A percentile compares a stretch with the other conserved stretches of the same genome.
phyloP scores from a whole-genome alignment of 768 basidiomycete genomes.

The Tylopilus sp. region DNA sequence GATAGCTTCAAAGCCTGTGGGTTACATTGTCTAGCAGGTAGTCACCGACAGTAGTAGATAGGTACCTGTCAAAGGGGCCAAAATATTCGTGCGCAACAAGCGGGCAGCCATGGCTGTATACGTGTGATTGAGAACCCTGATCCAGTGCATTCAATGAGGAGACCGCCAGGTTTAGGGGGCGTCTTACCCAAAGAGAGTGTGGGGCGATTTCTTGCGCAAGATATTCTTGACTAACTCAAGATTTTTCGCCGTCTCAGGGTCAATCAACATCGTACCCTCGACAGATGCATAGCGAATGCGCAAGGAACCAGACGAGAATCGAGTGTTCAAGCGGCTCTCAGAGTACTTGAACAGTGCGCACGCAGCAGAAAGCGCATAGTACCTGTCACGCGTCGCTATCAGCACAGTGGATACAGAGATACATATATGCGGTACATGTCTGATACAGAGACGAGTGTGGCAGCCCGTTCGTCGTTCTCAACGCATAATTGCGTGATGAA shows the following conservation, averaged over 20 bases:
- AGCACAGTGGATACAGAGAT: not conserved
- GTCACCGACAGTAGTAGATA: not conserved
- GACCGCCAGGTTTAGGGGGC: not conserved
- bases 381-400: slow-evolving; percentile 43
- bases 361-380: slow-evolving; percentile 82
- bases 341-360: slow-evolving; percentile 87
- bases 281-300: slow-evolving; percentile 74
- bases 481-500: slow-evolving; percentile 76
- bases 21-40: not conserved
- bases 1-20: slow-evolving; percentile 45
- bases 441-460: slow-evolving; percentile 70
- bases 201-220: slow-evolving; percentile 56
- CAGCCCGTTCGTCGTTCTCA: slow-evolving; percentile 79
- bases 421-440: slow-evolving; percentile 64
- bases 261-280: slow-evolving; percentile 94
- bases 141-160: not conserved
- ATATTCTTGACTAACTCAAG: slow-evolving; percentile 86
- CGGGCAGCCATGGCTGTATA: slow-evolving; percentile 89
- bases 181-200: slow-evolving; percentile 76
- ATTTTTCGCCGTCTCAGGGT: slow-evolving; percentile 82
- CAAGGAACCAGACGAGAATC: slow-evolving; percentile 67
- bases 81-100: slow-evolving; percentile 71
- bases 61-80: slow-evolving; percentile 76
- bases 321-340: slow-evolving; percentile 63
- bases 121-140: slow-evolving; percentile 72